Evolutionary conservation across 2,329 filamentous ascomycete genomes (phyloP).

Genomic region (Aspergillus latus): DNA sequence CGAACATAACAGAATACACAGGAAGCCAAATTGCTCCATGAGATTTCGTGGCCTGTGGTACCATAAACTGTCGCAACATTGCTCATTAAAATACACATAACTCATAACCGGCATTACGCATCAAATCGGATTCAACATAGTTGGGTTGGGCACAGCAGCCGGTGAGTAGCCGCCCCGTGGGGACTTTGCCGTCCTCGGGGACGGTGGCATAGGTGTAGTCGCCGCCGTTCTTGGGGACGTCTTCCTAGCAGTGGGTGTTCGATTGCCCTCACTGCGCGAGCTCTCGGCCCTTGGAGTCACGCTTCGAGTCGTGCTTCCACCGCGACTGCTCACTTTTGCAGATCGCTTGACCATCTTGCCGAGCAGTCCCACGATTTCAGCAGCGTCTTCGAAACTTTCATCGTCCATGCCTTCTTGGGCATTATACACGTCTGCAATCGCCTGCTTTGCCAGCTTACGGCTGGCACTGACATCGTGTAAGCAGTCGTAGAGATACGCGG

Average conservation of each 20-base stretch:
- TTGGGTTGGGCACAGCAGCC: slow-evolving; percentile 31
- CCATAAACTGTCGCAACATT: slow-evolving; percentile 1
- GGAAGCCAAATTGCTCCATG: neutral
- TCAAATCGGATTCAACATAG: slow-evolving; percentile 39
- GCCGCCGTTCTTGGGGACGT: slow-evolving; percentile 12
- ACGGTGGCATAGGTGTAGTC: slow-evolving; percentile 4
- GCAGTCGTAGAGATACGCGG: slow-evolving; percentile 92
- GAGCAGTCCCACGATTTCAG: slow-evolving; percentile 79
- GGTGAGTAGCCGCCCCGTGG: slow-evolving; percentile 11
- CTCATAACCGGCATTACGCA: slow-evolving; percentile 8
- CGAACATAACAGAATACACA: neutral
- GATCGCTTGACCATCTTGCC: slow-evolving; percentile 87
- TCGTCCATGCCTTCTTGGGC: slow-evolving; percentile 91
- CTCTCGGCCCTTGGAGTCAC: slow-evolving; percentile 28
- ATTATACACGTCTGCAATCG: slow-evolving; percentile 87
- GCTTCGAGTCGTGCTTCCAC: slow-evolving; percentile 28
- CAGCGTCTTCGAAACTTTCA: slow-evolving; percentile 90
- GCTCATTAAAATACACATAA: slow-evolving; percentile 5
- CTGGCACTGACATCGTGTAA: slow-evolving; percentile 76
- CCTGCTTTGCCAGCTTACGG: slow-evolving; percentile 72
- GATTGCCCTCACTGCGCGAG: slow-evolving; percentile 35
- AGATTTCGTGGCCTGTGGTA: slow-evolving; percentile 5
- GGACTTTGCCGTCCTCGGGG: slow-evolving; percentile 10
- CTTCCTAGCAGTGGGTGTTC: slow-evolving; percentile 25
- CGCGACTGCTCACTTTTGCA: slow-evolving; percentile 38